Conservation (phyloP, 164 flowering plant genomes). For the Dillenia suffruticosa region DNA sequence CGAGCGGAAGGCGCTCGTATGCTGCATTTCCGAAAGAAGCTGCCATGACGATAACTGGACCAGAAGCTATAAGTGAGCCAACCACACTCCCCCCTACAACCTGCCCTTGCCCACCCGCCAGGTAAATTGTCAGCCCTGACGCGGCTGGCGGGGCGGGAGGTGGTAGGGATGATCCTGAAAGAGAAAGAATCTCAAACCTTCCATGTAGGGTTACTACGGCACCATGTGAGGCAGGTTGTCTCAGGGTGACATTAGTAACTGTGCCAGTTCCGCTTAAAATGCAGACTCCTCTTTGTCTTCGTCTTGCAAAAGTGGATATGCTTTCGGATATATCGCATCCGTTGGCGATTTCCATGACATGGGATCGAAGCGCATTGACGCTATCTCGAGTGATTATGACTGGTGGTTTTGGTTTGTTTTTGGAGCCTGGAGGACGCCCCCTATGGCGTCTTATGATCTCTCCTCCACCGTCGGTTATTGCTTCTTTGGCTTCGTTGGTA, state of each 20-base stretch:
- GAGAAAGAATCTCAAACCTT: slow-evolving; percentile 80
- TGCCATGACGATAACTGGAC: slow-evolving; percentile 88
- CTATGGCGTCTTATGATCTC: slow-evolving; percentile 62
- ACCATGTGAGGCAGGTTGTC: slow-evolving; percentile 69
- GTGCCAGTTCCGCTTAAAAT: slow-evolving; percentile 77
- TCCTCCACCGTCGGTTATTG: slow-evolving; percentile 26
- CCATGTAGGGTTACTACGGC: slow-evolving; percentile 75
- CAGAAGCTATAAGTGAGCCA: slow-evolving; percentile 71
- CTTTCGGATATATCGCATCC: slow-evolving; percentile 74
- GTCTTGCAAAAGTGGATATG: slow-evolving; percentile 59
- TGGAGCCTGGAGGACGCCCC: slow-evolving; percentile 86
- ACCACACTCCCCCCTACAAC: slow-evolving; percentile 86
- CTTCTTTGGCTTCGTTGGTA: slow-evolving; percentile 22
- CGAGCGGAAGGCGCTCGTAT: slow-evolving; percentile 82
- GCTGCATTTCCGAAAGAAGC: slow-evolving; percentile 94
- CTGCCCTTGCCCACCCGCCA: slow-evolving; percentile 91
- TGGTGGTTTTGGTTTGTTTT: slow-evolving; percentile 93
- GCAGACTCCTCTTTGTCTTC: slow-evolving; percentile 78
- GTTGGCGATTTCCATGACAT: slow-evolving; percentile 80
- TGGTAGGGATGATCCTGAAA: slow-evolving; percentile 79
- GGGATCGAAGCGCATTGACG: slow-evolving; percentile 83
- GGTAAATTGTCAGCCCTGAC: slow-evolving; percentile 64
- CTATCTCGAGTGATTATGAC: slow-evolving; percentile 86
- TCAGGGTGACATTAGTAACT: slow-evolving; percentile 70
- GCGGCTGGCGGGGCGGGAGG: slow-evolving; percentile 93